Evolutionary conservation across 371 early-diverging fungal genomes (phyloP), one percentile per base, ranked within the genome.

Genomic region (Haplosporangium sp.): DNA sequence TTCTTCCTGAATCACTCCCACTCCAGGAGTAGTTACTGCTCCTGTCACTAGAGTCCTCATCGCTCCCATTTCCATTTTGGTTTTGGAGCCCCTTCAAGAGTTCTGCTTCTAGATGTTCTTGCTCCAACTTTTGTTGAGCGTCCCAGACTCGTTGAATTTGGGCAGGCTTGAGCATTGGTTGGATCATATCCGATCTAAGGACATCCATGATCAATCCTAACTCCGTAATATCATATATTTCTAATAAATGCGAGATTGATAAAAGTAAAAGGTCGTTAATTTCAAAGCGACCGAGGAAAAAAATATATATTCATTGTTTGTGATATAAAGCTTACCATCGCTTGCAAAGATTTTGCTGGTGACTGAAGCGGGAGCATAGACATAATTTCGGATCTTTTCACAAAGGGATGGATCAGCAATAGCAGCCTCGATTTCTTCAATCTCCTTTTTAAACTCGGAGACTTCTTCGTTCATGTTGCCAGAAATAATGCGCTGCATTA

Each of bases 401-500:
- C 92, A 91, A 0, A 91, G 83, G 4, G 56, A 68, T n/a, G 82
- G 75, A 38, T 90, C 90, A 39, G 73, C 85, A 62, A 90, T 88
- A 48, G 83, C 69, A 7, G 66, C 52, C 65, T 90, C 84, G 3
- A 91, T 69, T 2, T 75, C 77, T 4, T 84, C 74, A 39, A 90
- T 88, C 27, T 90, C 89, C 58, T 88, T 88, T 61, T 85, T 72
- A 40, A 86, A 66, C 37, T 85, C 86, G 44, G 87, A 82, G 7
- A 85, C 71, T 57, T 90, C 88, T 44, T 89, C 90, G 5, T 72
- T 77, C 68, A 90, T 82, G 62, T 86, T 89, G 53, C 85, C 84
- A 45, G 88, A 76, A 39, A 89, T 71, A 17, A 90, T 87, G 52
- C 92, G 85, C 71, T 92, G 92, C 67, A 90, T 84, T 52, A 92